Evolutionary conservation across 306 rosid genomes (phyloP), one percentile per base, ranked within the genome.

Genomic region (Lablab purpureus): DNA sequence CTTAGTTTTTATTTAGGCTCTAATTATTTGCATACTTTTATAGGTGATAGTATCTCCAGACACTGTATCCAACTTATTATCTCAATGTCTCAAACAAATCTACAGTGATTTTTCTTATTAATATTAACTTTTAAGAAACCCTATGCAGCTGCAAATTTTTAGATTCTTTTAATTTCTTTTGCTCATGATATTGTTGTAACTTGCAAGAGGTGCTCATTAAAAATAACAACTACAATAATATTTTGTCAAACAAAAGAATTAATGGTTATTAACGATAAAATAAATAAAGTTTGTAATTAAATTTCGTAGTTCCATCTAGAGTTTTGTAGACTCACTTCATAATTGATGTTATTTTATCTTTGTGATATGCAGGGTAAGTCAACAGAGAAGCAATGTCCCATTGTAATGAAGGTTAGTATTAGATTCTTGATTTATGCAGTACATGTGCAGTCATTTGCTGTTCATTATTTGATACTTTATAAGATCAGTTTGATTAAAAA

Each of bases 331-430:
- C 23, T 83, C 21, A 25, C 47, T 80, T 79, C 43, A 59, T 81
- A 59, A 79, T 66, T 81, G 43, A n/a, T n/a, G n/a, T n/a, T n/a
- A n/a, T n/a, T 64, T 64, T 68, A 15, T 77, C 11, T 77, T 63
- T 67, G 74, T 81, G 65, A 49, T 60, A 30, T 70, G 87, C 95
- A 92, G 99, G 84, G 83, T 21, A 91, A 82, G 74, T 64, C 89
- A n/a, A 41, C 85, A 36, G 88, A 84, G 78, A 91, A 88, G 84
- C 88, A 88, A 85, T 88, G 92, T 79, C 91, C 81, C 66, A 91
- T 87, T 59, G 87, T 86, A 46, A 88, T 83, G 86, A 87, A 5
- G 97, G 99, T 94, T 47, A 81, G 95, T 86, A 23, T 80, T 63
- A 15, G 59, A 28, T 60, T 68, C 80, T 78, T 22, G 14, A 62